Base-by-base conservation (phyloP, 345 rosid genomes). In the Heritiera fomes region DNA sequence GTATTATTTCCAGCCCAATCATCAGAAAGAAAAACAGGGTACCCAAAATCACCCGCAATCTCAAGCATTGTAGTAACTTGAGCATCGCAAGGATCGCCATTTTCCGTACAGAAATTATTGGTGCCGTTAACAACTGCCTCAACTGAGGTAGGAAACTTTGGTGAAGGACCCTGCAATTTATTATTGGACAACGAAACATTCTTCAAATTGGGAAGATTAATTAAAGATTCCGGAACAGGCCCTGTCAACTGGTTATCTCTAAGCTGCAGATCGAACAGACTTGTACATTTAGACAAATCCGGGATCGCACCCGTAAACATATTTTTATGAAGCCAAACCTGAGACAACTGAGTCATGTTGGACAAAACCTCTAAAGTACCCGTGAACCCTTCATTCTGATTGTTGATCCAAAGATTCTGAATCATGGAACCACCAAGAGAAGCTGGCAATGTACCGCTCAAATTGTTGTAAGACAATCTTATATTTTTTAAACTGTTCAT, bases 161-260 rank as follows among this genome's bases (percentile, higher is more conserved):
- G 99, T 3, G 73, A 68, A 52, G 93, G 93, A 49, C 98, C 99
- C 79, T 92, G 98, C 62, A 95, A 71, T 43, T 86, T 87, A 74
- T 95, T 95, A 84, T 89, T 95, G 52, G 85, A 78, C 40, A 95
- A 77, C 7, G 93, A 81, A 70, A 92, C 46, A 47, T 84, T 89
- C 63, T 53, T 10, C 78, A 95, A 81, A 34, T 63, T 81, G 6
- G 85, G 67, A 15, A 87, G 87, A 5, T 80, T 55, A 55, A 75
- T 15, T 45, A 95, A 69, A 6, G 93, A 82, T 0, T 77, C 70
- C 2, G 94, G 93, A 28, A 95, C 81, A 5, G 83, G 76, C 43
- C 98, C 99, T 15, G 96, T 93, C 41, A 95, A 78, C 38, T 45
- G 82, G 65, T 95, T 95, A 65, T 93, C 97, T 45, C 98, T 85